A percentile compares a stretch with the other conserved stretches of the same genome.
These are phyloP conservation scores for Termitomyces sp. DNA, from an alignment of 768 basidiomycete species.

Conservation along the genomic window DNA sequence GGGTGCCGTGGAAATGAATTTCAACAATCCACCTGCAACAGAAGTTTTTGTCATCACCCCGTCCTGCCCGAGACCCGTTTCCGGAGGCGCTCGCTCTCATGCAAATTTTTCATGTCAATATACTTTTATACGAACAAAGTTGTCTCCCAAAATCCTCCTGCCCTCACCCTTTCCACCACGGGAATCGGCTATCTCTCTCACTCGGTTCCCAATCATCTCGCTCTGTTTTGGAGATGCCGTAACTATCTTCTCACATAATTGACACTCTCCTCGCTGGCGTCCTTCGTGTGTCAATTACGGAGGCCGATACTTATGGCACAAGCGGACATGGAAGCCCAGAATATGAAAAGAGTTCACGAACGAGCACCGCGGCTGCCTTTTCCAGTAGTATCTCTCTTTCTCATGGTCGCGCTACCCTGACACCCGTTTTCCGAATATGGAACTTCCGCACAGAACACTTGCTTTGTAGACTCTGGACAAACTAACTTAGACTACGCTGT, in stretches of 20 bases:
- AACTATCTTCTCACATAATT: not conserved
- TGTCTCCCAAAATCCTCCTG: too few relatives aligned
- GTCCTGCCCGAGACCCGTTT: too few relatives aligned
- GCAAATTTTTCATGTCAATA: too few relatives aligned
- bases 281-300: not conserved
- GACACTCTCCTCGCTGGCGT: not conserved
- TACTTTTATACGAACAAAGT: too few relatives aligned
- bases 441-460: conserved; percentile 8
- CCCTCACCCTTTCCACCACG: not conserved
- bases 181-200: too few relatives aligned
- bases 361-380: not conserved
- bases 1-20: not conserved
- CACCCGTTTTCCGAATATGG: not conserved
- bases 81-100: too few relatives aligned
- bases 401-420: not conserved
- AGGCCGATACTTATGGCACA: not conserved
- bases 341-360: not conserved
- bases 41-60: too few relatives aligned
- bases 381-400: not conserved
- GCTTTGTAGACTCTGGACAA: not conserved
- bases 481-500: not conserved
- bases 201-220: too few relatives aligned
- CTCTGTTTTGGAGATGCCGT: not conserved
- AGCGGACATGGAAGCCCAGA: not conserved
- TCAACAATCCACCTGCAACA: not conserved